Percentiles rank a stretch among this genome's conserved stretches.
These are phyloP conservation scores for Peronosclerospora sorghi DNA, from an alignment of 352 stramenopile species.

Conservation along the genomic window DNA sequence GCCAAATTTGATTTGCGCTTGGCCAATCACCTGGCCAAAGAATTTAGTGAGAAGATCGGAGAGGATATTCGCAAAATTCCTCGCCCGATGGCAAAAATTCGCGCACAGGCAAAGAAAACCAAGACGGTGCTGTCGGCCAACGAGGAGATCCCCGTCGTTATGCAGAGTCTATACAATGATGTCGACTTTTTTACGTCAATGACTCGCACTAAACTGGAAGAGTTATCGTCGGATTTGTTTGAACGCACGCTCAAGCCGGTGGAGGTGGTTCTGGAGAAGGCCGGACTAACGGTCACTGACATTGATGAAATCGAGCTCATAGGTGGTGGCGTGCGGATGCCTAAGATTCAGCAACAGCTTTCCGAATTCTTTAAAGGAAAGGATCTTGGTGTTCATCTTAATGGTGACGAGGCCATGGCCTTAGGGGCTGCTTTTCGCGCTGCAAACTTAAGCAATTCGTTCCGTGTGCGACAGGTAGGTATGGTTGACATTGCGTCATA, in stretches of 20 bases:
- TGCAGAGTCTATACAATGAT: slow-evolving; percentile 91
- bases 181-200: slow-evolving; percentile 89
- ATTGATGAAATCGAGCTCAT: slow-evolving; percentile 95
- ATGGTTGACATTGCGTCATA: slow-evolving; percentile 91
- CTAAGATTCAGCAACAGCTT: slow-evolving; percentile 89
- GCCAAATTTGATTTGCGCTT: slow-evolving; percentile 88
- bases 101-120: slow-evolving; percentile 91
- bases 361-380: slow-evolving; percentile 57
- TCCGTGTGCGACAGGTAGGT: slow-evolving; percentile 91
- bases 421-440: slow-evolving; percentile 92
- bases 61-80: slow-evolving; percentile 86
- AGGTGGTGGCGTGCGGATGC: slow-evolving; percentile 92
- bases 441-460: slow-evolving; percentile 93
- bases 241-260: slow-evolving; percentile 80
- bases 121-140: slow-evolving; percentile 98
- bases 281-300: slow-evolving; percentile 86
- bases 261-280: slow-evolving; percentile 71
- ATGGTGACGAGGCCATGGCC: slow-evolving; percentile 97
- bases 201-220: slow-evolving; percentile 87
- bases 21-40: slow-evolving; percentile 87
- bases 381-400: slow-evolving; percentile 93
- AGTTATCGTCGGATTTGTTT: slow-evolving; percentile 84
- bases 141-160: slow-evolving; percentile 90
- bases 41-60: slow-evolving; percentile 90
- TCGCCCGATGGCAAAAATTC: slow-evolving; percentile 91